phyloP scores from a whole-genome alignment of 2,329 filamentous ascomycete species.

The Aureobasidium melanogenum region DNA sequence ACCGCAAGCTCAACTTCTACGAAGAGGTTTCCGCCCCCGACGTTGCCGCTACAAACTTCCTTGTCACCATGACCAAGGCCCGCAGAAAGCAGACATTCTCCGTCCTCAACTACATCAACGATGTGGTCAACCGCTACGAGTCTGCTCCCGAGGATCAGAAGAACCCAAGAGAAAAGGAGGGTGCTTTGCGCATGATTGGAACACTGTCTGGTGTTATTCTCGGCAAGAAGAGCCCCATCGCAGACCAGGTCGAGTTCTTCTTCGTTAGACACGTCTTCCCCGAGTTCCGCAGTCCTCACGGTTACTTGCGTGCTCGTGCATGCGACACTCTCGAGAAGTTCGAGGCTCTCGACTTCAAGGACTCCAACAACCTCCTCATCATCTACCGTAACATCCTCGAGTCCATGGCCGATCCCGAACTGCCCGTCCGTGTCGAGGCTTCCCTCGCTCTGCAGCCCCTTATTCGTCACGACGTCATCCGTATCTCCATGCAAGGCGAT shows the following conservation, averaged over 20 bases:
- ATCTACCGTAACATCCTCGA: conserved; percentile 96
- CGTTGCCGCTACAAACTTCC: conserved; percentile 91
- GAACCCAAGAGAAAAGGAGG: conserved; percentile 91
- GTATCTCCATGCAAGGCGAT: conserved; percentile 91
- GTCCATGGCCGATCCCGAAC: conserved; percentile 88
- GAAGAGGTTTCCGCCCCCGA: conserved; percentile 94
- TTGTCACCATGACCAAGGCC: conserved; percentile 88
- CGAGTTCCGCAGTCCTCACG: conserved; percentile 86
- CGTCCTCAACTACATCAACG: conserved; percentile 89
- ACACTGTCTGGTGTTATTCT: conserved; percentile 89
- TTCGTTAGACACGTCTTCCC: conserved; percentile 97
- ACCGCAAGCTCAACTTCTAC: conserved; percentile 95
- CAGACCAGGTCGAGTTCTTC: conserved; percentile 96
- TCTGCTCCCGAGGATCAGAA: conserved; percentile 76
- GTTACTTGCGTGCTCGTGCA: conserved; percentile 85
- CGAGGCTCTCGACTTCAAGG: conserved; percentile 93
- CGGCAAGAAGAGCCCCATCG: conserved; percentile 96
- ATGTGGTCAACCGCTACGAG: conserved; percentile 89
- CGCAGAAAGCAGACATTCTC: conserved; percentile 93
- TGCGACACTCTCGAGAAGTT: conserved; percentile 99
- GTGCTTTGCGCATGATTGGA: conserved; percentile 92
- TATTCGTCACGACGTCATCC: conserved; percentile 90
- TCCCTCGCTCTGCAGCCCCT: conserved; percentile 89
- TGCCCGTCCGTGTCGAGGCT: conserved; percentile 90
- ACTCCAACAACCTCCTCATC: conserved; percentile 86